Percentiles rank a stretch among this genome's conserved stretches.
Conservation (phyloP, 805 yeast species). For the Saturnispora serradocipensis region DNA sequence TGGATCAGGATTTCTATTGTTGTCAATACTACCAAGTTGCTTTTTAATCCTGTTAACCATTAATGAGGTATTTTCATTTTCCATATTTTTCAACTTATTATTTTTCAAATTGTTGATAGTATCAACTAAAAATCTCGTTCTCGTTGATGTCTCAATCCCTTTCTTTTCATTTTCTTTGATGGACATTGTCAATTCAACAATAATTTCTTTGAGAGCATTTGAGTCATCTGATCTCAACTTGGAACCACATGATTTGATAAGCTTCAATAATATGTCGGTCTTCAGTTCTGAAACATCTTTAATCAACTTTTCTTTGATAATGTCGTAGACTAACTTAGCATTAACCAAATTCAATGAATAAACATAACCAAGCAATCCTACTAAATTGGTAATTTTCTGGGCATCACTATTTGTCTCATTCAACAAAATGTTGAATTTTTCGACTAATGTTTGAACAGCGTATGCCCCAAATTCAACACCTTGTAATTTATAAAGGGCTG, state of each 20-base stretch:
- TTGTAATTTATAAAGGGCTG: constrained; percentile 64
- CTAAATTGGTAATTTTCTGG: constrained; percentile 40
- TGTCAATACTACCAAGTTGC: constrained; percentile 43
- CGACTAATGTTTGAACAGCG: constrained; percentile 74
- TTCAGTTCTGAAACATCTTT: constrained; percentile 50
- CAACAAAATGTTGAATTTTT: constrained; percentile 43
- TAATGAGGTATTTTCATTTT: constrained; percentile 44
- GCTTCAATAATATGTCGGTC: constrained; percentile 67
- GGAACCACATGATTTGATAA: constrained; percentile 69
- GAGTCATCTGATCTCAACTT: constrained; percentile 91
- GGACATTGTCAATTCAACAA: constrained; percentile 44
- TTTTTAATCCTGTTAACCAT: constrained; percentile 54
- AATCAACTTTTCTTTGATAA: constrained; percentile 38
- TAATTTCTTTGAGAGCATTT: constrained; percentile 69
- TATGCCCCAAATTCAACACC: constrained; percentile 89
- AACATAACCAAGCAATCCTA: constrained; percentile 66
- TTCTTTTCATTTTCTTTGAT: constrained; percentile 30
- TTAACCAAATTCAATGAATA: constrained; percentile 73
- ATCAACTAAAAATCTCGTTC: constrained; percentile 78
- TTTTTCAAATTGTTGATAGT: constrained; percentile 79
- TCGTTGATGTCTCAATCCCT: constrained; percentile 35
- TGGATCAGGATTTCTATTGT: constrained; percentile 53
- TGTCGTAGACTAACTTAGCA: constrained; percentile 66
- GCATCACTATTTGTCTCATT: constrained; percentile 19
- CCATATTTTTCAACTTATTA: constrained; percentile 55